These are phyloP conservation scores for Rhododendron henanense DNA, from an alignment of 148 eudicot species.

Conservation along the genomic window DNA sequence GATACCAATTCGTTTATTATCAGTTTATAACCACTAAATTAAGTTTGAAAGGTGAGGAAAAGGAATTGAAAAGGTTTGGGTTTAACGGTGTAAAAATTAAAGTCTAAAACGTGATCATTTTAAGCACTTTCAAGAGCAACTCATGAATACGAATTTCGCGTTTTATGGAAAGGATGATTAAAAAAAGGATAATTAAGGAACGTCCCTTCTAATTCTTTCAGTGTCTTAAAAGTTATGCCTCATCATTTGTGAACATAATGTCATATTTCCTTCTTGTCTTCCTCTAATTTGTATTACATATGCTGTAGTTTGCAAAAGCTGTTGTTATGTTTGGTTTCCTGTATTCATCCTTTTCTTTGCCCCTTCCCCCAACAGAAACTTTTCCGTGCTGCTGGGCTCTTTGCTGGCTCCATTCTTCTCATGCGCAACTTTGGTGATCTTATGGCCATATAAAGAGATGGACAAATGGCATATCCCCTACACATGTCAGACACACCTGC, in stretches of 20 bases:
- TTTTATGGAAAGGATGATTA: background rate
- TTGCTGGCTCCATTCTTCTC: constrained; percentile 40
- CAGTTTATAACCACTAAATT: background rate
- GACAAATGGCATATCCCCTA: background rate
- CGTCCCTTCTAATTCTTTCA: background rate
- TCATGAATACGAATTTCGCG: background rate
- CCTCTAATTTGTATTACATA: background rate
- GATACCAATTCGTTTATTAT: background rate
- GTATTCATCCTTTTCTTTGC: background rate
- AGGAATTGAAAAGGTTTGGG: background rate
- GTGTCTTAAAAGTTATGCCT: background rate
- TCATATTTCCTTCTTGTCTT: background rate
- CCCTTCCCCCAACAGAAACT: constrained; percentile 26
- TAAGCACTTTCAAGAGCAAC: background rate
- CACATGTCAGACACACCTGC: background rate
- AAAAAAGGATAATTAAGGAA: background rate
- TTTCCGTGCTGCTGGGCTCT: constrained; percentile 40
- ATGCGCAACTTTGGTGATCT: constrained; percentile 42
- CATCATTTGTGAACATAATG: background rate
- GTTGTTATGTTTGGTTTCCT: background rate
- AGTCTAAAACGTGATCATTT: background rate
- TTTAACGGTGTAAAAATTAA: background rate
- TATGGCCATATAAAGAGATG: constrained; percentile 29
- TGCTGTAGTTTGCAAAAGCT: background rate
- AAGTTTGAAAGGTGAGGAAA: background rate